Percentiles rank a stretch among this genome's conserved stretches.
Evolutionary conservation across 129 eudicot species (phyloP).

Genomic region (Centella asiatica): DNA sequence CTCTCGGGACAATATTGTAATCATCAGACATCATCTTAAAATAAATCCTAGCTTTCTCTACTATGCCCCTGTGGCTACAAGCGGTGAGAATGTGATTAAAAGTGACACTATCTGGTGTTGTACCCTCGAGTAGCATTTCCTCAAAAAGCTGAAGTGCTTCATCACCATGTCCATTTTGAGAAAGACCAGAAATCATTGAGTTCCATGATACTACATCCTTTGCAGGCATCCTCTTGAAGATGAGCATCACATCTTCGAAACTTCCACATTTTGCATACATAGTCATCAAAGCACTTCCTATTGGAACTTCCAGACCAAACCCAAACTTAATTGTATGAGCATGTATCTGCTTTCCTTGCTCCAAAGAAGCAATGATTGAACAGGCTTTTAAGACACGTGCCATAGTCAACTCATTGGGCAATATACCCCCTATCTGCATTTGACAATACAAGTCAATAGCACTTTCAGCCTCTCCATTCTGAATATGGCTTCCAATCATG

Average conservation of each 20-base stretch:
- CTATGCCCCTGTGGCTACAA: slow-evolving; percentile 89
- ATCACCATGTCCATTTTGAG: slow-evolving; percentile 61
- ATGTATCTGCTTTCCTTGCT: slow-evolving; percentile 88
- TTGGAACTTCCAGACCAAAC: slow-evolving; percentile 59
- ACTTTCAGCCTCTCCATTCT: slow-evolving; percentile 65
- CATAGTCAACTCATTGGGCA: slow-evolving; percentile 74
- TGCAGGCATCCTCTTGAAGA: slow-evolving; percentile 50
- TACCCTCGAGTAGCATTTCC: slow-evolving; percentile 55
- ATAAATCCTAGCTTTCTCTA: slow-evolving; percentile 49
- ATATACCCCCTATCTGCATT: slow-evolving; percentile 64
- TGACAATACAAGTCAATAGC: slow-evolving; percentile 59
- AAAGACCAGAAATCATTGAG: slow-evolving; percentile 76
- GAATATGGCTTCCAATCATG: slow-evolving; percentile 79
- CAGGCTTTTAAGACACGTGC: slow-evolving; percentile 79
- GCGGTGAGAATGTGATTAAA: slow-evolving; percentile 72
- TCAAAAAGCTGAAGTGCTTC: slow-evolving; percentile 72
- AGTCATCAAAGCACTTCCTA: slow-evolving; percentile 77
- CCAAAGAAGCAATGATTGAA: slow-evolving; percentile 67
- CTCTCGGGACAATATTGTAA: slow-evolving; percentile 42
- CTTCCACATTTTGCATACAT: slow-evolving; percentile 86
- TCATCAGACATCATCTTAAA: slow-evolving; percentile 51
- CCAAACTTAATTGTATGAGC: slow-evolving; percentile 70
- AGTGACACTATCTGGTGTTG: slow-evolving; percentile 68
- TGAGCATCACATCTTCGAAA: slow-evolving; percentile 40
- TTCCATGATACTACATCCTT: slow-evolving; percentile 75